Evolutionary conservation across 2,329 filamentous ascomycete genomes (phyloP).

Genomic region (Xylaria polymorpha): DNA sequence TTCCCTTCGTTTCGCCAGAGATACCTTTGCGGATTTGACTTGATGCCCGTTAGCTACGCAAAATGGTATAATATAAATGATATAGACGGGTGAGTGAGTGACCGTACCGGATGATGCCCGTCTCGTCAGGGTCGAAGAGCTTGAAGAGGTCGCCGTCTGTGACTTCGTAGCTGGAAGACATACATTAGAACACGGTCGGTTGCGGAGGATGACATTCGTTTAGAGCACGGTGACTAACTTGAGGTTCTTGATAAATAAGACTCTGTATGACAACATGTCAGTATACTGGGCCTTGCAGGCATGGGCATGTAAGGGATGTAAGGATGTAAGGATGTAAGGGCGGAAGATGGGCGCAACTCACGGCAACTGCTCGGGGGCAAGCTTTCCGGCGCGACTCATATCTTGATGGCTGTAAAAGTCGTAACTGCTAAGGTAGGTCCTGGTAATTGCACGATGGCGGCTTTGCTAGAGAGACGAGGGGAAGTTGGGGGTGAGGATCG

Average conservation of each 20-base stretch:
- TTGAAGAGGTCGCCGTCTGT: constrained; percentile 98
- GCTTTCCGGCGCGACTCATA: constrained; percentile 97
- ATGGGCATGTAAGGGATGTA: constrained; percentile 35
- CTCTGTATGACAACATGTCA: constrained; percentile 68
- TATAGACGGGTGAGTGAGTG: neutral
- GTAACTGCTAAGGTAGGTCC: constrained; percentile 35
- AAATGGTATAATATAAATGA: neutral
- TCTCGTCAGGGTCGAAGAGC: constrained; percentile 74
- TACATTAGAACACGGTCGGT: constrained; percentile 28
- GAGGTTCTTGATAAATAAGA: constrained; percentile 99
- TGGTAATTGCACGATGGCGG: constrained; percentile 41
- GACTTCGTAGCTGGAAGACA: constrained; percentile 86
- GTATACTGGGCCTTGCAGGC: constrained; percentile 38
- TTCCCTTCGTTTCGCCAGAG: constrained; percentile 96
- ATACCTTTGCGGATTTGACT: constrained; percentile 99
- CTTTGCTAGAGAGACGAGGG: constrained; percentile 30
- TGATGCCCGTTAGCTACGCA: constrained; percentile 38
- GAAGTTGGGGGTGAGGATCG: constrained; percentile 40
- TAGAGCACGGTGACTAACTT: constrained; percentile 69
- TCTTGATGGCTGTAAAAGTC: constrained; percentile 65
- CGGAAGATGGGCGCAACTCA: constrained; percentile 60
- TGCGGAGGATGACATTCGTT: neutral
- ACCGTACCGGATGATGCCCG: constrained; percentile 49
- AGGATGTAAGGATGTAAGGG: neutral
- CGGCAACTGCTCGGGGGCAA: constrained; percentile 99